phyloP scores from a whole-genome alignment of 345 rosid species.

The Brassica juncea region DNA sequence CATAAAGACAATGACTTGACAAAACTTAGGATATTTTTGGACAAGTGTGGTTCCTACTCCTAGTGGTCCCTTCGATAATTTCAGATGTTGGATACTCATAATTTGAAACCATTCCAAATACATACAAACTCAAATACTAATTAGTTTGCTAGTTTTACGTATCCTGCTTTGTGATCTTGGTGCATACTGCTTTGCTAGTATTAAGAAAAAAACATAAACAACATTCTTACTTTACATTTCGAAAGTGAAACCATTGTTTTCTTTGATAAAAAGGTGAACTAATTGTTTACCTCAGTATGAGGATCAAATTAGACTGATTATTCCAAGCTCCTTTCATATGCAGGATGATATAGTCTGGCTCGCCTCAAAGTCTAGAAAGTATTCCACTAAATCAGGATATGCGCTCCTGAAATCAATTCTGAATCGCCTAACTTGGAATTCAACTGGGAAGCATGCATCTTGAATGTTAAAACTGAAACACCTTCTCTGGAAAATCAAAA shows the following conservation, averaged over 20 bases:
- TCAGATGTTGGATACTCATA: constrained; percentile 20
- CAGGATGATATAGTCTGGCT: no score
- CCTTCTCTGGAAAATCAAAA: no score
- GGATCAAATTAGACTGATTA: no score
- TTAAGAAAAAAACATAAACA: neutral
- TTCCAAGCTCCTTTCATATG: no score
- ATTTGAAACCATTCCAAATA: neutral
- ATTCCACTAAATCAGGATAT: no score
- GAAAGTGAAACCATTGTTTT: neutral
- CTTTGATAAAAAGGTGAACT: neutral
- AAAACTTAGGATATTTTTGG: constrained; percentile 8
- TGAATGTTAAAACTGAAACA: no score
- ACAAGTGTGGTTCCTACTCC: constrained; percentile 36
- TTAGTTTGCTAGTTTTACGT: neutral
- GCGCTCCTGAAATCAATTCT: no score
- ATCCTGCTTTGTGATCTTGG: neutral
- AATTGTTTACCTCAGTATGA: neutral
- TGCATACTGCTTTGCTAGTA: constrained; percentile 3
- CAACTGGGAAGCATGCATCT: no score
- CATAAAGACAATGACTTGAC: constrained; percentile 36
- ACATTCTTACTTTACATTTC: neutral
- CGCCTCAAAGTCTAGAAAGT: no score
- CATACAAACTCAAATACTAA: neutral
- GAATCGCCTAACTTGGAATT: no score
- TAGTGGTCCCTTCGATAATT: constrained; percentile 35